Evolutionary conservation across 495 filamentous ascomycete genomes (phyloP), one percentile per base, ranked within the genome.

Genomic region (Xylaria venustula): DNA sequence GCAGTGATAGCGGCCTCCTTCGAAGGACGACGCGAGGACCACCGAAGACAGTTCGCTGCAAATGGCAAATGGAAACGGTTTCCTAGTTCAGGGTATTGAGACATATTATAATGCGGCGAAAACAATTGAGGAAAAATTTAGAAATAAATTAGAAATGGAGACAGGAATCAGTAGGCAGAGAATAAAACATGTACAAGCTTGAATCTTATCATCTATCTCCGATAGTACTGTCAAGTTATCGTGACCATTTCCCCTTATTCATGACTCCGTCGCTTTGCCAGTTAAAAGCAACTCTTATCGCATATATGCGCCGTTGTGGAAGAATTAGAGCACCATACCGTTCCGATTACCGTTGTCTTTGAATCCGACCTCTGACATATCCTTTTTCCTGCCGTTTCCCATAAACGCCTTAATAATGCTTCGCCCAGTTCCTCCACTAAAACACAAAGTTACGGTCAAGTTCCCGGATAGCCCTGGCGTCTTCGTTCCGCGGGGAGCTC

Each of bases 401-500:
- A n/a, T 41, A 28, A 62, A 67, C 67, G 62, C 67, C 67, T 37
- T 25, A 61, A 28, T 52, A 23, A 70, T 70, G 67, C 67, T 50
- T 30, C 40, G 25, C 15, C 12, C 11, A 55, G 20, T 15, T n/a
- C 7, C 3, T 19, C 37, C 41, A 3, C 15, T 68, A 45, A 72
- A 26, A 65, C 54, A 58, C 59, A 48, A 79, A 78, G 47, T 79
- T 79, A 56, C 75, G 75, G 69, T 92, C 85, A 49, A 92, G 73
- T 51, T 87, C 83, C 55, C 83, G 80, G 42, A 91, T 74, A 0
- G 87, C 86, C 51, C 87, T 74, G 64, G 53, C 53, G 17, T 37
- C 40, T 14, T 30, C 37, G 15, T 37, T 75, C 69, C 67, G 64
- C 3, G 74, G 75, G 3, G 74, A 76, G 54, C 68, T 73, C 41